These are phyloP conservation scores for Lachnellula willkommii DNA, from an alignment of 2,329 filamentous ascomycete genomes.

Conservation along the genomic window DNA sequence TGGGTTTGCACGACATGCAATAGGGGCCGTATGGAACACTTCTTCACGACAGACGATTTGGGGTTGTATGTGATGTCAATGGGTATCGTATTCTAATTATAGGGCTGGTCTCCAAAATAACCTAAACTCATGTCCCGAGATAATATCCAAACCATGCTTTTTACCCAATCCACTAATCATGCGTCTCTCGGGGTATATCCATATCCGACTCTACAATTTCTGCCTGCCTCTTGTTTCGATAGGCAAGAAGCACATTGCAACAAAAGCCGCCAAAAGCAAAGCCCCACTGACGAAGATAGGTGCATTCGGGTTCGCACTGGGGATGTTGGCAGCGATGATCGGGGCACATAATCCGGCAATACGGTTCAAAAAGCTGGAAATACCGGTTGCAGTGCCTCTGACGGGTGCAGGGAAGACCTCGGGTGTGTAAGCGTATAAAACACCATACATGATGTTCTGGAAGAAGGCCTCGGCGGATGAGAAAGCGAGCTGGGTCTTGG, in stretches of 20 bases:
- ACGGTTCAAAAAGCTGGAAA: constrained; percentile 66
- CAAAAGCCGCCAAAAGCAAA: constrained; percentile 54
- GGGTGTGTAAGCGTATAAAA: constrained; percentile 71
- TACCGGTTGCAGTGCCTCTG: constrained; percentile 66
- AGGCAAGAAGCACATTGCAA: constrained; percentile 55
- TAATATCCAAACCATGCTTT: neutral
- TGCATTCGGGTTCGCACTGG: constrained; percentile 41
- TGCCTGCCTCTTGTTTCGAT: constrained; percentile 59
- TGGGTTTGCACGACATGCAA: too few relatives aligned
- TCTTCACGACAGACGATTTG: too few relatives aligned
- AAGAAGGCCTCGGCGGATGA: constrained; percentile 65
- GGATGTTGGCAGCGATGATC: constrained; percentile 54
- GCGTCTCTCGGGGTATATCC: too few relatives aligned
- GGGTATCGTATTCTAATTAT: too few relatives aligned
- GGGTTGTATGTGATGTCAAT: too few relatives aligned
- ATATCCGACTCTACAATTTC: constrained; percentile 38
- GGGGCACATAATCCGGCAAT: constrained; percentile 63
- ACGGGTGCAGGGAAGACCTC: constrained; percentile 71
- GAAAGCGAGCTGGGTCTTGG: constrained; percentile 57
- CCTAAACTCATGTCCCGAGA: too few relatives aligned
- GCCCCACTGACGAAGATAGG: constrained; percentile 54
- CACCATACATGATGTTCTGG: constrained; percentile 73
- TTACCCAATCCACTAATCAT: too few relatives aligned
- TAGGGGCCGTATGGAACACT: too few relatives aligned
- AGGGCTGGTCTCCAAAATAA: too few relatives aligned